Conservation (phyloP, 2,329 filamentous ascomycete genomes). For the Juglanconis sp. region DNA sequence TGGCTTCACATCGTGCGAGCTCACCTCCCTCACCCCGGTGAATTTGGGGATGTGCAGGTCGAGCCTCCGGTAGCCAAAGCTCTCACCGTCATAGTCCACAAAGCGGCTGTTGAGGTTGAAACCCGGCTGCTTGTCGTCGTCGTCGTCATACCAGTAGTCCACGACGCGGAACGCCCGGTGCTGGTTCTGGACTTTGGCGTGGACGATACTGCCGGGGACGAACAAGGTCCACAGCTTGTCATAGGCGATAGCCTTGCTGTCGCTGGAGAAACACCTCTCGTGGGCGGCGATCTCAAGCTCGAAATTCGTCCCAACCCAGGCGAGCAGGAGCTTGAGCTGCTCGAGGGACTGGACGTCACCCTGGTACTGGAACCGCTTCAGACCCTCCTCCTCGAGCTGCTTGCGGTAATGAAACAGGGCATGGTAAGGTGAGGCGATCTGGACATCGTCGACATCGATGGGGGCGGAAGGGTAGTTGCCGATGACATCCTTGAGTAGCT, state of each 20-base stretch:
- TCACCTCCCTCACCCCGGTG: conserved; percentile 24
- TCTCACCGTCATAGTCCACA: conserved; percentile 35
- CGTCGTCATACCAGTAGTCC: conserved; percentile 25
- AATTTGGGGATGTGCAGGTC: conserved; percentile 28
- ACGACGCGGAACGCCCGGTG: conserved; percentile 28
- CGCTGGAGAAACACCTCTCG: conserved; percentile 23
- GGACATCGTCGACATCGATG: conserved; percentile 22
- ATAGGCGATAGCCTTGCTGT: conserved; percentile 25
- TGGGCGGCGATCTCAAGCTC: conserved; percentile 27
- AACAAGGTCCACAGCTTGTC: conserved; percentile 30
- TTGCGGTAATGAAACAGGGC: conserved; percentile 27
- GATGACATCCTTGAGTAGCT: conserved; percentile 24
- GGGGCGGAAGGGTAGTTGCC: conserved; percentile 26
- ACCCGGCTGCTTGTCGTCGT: conserved; percentile 20
- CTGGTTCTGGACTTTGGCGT: conserved; percentile 24
- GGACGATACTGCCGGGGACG: conserved; percentile 26
- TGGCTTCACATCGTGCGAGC: conserved; percentile 28
- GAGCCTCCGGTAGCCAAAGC: conserved; percentile 25
- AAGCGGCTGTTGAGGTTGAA: conserved; percentile 26
- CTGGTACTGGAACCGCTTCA: conserved; percentile 17
- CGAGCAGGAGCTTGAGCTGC: conserved; percentile 25
- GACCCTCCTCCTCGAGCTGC: conserved; percentile 23
- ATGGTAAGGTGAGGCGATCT: conserved; percentile 23
- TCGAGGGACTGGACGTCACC: conserved; percentile 23
- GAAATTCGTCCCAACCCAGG: conserved; percentile 25